Conservation (phyloP, 1,284 basidiomycete species). For the Chalciporus piperatoides region DNA sequence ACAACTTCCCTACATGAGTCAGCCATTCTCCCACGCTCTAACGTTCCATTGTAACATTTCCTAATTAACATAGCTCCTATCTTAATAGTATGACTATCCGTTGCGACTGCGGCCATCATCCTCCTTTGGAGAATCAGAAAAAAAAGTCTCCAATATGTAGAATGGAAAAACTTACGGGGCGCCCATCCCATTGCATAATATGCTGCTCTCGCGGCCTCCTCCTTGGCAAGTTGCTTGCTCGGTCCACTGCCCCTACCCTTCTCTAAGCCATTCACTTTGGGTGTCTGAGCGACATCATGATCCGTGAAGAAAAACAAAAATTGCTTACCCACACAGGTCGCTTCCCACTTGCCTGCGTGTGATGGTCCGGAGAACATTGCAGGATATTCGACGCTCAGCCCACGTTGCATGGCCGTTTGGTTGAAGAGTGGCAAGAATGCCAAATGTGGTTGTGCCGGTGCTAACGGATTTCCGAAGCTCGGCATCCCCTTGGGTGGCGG, state of each 20-base stretch:
- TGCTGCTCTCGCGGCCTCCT: slow-evolving; percentile 66
- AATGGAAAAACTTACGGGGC: slow-evolving; percentile 28
- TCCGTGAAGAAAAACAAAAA: neutral
- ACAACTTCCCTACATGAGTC: slow-evolving; percentile 22
- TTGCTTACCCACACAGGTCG: slow-evolving; percentile 56
- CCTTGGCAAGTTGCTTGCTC: slow-evolving; percentile 70
- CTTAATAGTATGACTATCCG: neutral
- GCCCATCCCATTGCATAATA: slow-evolving; percentile 73
- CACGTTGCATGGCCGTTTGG: slow-evolving; percentile 62
- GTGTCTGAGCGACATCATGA: slow-evolving; percentile 4
- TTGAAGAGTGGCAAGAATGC: slow-evolving; percentile 70
- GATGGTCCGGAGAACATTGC: slow-evolving; percentile 57
- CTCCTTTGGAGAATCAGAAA: slow-evolving; percentile 21
- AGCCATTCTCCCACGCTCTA: slow-evolving; percentile 23
- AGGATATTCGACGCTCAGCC: slow-evolving; percentile 56
- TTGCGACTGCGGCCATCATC: slow-evolving; percentile 11
- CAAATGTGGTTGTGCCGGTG: slow-evolving; percentile 53
- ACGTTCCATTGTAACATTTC: slow-evolving; percentile 13
- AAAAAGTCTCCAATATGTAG: neutral
- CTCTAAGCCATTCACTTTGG: slow-evolving; percentile 62
- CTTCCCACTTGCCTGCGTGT: slow-evolving; percentile 63
- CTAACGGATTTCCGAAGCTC: slow-evolving; percentile 45
- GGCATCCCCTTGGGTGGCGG: slow-evolving; percentile 29
- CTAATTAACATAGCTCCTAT: slow-evolving; percentile 20
- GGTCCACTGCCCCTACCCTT: slow-evolving; percentile 59